phyloP scores from a whole-genome alignment of 257 asterid species.

The Scutellaria baicalensis region DNA sequence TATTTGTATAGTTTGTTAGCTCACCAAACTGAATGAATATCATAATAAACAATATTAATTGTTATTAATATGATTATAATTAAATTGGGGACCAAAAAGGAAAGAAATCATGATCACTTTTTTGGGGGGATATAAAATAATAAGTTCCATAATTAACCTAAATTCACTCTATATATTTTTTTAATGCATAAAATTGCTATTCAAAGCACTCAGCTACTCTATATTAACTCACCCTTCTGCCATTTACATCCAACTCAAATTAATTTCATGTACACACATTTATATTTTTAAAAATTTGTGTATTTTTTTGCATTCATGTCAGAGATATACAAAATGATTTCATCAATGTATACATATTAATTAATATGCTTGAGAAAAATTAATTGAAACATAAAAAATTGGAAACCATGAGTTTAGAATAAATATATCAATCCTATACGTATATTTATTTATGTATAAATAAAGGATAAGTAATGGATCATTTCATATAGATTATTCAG shows the following conservation, averaged over 20 bases:
- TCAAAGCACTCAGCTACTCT: slow-evolving; percentile 13
- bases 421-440: no score
- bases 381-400: no score
- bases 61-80: neutral
- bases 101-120: slow-evolving; percentile 9
- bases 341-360: no score
- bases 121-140: neutral
- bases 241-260: neutral
- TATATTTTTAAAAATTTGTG: neutral
- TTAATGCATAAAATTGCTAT: slow-evolving; percentile 15
- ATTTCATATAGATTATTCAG: no score
- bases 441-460: no score
- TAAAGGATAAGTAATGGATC: no score
- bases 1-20: slow-evolving; percentile 13
- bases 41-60: neutral
- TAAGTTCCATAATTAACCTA: neutral
- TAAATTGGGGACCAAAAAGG: slow-evolving; percentile 12
- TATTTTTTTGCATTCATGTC: no score
- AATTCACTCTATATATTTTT: neutral
- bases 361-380: no score
- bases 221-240: slow-evolving; percentile 7
- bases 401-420: no score
- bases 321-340: no score
- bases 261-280: neutral
- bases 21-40: slow-evolving; percentile 19